A percentile compares a stretch with the other conserved stretches of the same genome.
Evolutionary conservation across 805 yeast genomes (phyloP).

Genomic region (Teunomyces pallodes): DNA sequence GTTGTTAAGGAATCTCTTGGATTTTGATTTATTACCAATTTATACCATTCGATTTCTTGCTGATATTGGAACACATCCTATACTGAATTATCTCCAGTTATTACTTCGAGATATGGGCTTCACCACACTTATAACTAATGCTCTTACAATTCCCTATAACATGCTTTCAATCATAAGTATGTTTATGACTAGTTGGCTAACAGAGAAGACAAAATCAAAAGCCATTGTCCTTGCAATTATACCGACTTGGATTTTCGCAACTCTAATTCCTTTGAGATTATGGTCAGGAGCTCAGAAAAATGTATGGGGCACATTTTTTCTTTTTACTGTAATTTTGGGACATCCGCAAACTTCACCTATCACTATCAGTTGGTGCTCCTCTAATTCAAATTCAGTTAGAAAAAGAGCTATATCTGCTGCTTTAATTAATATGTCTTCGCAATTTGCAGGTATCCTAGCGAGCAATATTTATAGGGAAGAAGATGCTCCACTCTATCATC

Average conservation of each 20-base stretch:
- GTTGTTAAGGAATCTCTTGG: constrained; percentile 40
- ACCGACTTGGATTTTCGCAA: constrained; percentile 26
- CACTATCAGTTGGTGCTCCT: constrained; percentile 58
- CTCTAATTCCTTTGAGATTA: constrained; percentile 34
- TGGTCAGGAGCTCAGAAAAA: constrained; percentile 41
- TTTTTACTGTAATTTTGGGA: constrained; percentile 38
- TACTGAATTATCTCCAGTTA: constrained; percentile 9
- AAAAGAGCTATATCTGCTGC: constrained; percentile 67
- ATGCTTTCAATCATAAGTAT: constrained; percentile 23
- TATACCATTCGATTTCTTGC: constrained; percentile 19
- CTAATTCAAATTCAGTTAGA: constrained; percentile 61
- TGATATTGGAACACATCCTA: constrained; percentile 9
- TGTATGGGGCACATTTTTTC: constrained; percentile 42
- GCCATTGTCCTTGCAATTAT: constrained; percentile 17
- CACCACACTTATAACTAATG: constrained; percentile 49
- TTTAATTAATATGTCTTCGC: constrained; percentile 61
- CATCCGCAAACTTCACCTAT: constrained; percentile 53
- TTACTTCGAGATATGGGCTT: constrained; percentile 41
- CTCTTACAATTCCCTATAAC: constrained; percentile 51
- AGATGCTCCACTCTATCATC: constrained; percentile 58
- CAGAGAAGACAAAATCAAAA: constrained; percentile 21
- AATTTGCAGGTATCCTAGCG: constrained; percentile 52
- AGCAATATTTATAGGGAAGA: constrained; percentile 55
- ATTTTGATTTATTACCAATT: constrained; percentile 19
- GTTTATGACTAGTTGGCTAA: constrained; percentile 16